Conservation (phyloP, 139 green algal genomes). For the Micromonas pusilla region DNA sequence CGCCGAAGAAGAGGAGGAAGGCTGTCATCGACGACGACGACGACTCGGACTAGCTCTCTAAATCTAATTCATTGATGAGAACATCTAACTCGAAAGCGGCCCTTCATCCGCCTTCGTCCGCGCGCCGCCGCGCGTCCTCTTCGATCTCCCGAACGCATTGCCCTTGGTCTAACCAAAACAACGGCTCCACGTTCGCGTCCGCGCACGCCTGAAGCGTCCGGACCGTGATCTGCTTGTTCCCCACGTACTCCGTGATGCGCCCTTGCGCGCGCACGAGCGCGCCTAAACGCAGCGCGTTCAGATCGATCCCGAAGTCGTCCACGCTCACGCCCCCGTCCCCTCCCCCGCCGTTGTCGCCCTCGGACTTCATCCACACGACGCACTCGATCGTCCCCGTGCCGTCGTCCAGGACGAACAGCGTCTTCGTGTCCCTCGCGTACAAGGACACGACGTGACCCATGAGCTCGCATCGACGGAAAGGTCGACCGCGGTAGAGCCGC, state of each 20-base stretch:
- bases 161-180: constrained; percentile 20
- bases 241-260: neutral
- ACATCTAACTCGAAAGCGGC: too few species aligned
- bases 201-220: neutral
- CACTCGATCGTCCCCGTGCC: constrained; percentile 20
- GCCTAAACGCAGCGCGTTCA: neutral
- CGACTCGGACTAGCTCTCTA: neutral
- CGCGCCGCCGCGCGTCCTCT: too few species aligned
- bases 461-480: neutral
- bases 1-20: neutral
- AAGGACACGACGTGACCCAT: neutral
- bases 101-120: too few species aligned
- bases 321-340: neutral
- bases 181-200: neutral
- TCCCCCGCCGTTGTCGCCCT: neutral
- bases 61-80: too few species aligned
- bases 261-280: neutral
- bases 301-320: neutral
- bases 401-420: constrained; percentile 15
- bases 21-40: neutral
- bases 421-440: neutral
- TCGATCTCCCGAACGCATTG: too few species aligned
- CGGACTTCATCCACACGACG: constrained; percentile 11
- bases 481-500: neutral
- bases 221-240: neutral